Base-by-base conservation (phyloP, 768 basidiomycete species). In the Suillus bovinus region DNA sequence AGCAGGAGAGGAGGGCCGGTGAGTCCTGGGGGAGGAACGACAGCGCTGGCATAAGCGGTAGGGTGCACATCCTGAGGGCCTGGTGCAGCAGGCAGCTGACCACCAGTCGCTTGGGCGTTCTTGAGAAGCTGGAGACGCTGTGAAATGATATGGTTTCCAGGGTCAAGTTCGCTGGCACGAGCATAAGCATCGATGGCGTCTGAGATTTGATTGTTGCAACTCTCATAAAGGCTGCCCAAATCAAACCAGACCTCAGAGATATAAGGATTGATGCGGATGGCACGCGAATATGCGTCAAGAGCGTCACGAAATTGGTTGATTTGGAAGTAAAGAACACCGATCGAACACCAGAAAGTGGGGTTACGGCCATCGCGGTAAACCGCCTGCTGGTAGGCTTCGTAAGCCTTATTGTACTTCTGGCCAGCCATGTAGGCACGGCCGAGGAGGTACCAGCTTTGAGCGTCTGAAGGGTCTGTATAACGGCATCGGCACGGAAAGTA, bases 251-350 rank as follows among this genome's bases (percentile, higher is more conserved):
- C 75, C 68, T 87, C 90, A 55, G 86, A 86, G 69, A 99, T 98
- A 81, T 96, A 99, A 0, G 97, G 97, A 73, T 99, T 98, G 78
- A 99, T 96, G 65, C 96, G 90, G 69, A 99, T 99, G 13, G 97
- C 97, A 17, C 96, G 91, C 33, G 97, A 99, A 76, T 99, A 99
- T 11, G 97, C 97, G 71, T 99, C 97, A 41, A 99, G 88, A 3
- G 96, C 96, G 71, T 99, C 97, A 58, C 96, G 94, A 80, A 93
- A 99, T 73, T 99, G 97, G 77, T 98, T 99, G 81, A 99, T 98
- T 74, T 99, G 96, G 83, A 97, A 99, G 75, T 99, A 99, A 1
- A 99, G 84, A 0, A 99, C 97, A 53, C 97, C 97, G 70, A 99
- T 99, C 27, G 94, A 96, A 74, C 96, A 99, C 97, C 97, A 99